Evolutionary conservation across 768 basidiomycete species (phyloP).

Genomic region (Rhodotorula diobovata): DNA sequence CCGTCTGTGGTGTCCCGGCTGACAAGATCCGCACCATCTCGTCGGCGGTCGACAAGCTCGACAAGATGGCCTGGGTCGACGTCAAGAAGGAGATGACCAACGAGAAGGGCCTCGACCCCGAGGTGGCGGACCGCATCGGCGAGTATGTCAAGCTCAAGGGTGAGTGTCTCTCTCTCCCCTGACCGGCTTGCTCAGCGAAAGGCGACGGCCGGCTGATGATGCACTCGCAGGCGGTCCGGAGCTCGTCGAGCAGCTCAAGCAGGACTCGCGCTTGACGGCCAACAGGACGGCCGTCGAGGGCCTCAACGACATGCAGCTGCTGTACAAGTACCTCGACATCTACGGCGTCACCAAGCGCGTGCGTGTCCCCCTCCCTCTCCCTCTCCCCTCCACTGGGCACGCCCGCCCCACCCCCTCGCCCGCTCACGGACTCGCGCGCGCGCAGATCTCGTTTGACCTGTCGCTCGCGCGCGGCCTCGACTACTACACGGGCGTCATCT

Average conservation of each 20-base stretch:
- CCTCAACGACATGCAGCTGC: slow-evolving; percentile 73
- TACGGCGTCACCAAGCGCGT: slow-evolving; percentile 80
- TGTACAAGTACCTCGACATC: slow-evolving; percentile 75
- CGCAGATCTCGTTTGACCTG: slow-evolving; percentile 89
- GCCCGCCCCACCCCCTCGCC: neutral
- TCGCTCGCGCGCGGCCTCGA: slow-evolving; percentile 96
- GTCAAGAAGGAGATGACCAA: slow-evolving; percentile 95
- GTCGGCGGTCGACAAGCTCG: slow-evolving; percentile 95
- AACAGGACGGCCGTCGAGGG: slow-evolving; percentile 76
- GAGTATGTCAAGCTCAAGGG: slow-evolving; percentile 96
- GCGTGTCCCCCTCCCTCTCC: slow-evolving; percentile 28
- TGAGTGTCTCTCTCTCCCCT: slow-evolving; percentile 43
- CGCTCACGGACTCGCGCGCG: neutral
- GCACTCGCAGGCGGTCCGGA: slow-evolving; percentile 62
- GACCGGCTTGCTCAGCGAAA: neutral
- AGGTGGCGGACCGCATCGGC: slow-evolving; percentile 85
- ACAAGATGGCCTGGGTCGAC: slow-evolving; percentile 91
- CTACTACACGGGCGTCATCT: slow-evolving; percentile 98
- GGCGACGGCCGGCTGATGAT: neutral
- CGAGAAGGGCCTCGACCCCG: slow-evolving; percentile 80
- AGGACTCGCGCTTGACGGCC: slow-evolving; percentile 61
- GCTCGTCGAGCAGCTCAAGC: slow-evolving; percentile 65
- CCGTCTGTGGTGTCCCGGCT: slow-evolving; percentile 85
- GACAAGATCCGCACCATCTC: slow-evolving; percentile 89
- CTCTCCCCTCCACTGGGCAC: no score